Conservation (phyloP, 2,329 filamentous ascomycete species). For the Pseudocercospora vitis region DNA sequence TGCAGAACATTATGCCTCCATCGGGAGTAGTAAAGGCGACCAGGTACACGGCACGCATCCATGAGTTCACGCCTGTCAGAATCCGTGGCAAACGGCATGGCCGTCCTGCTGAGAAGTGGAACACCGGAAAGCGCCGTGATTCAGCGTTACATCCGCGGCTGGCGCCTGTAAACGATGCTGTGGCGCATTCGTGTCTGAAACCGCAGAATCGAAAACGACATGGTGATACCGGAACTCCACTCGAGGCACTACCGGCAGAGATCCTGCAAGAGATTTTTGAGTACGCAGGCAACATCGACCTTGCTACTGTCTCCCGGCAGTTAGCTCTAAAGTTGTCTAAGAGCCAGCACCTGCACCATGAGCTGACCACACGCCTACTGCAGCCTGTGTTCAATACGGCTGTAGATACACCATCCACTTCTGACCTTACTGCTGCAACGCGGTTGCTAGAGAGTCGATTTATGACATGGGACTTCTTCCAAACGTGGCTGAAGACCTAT, state of each 20-base stretch:
- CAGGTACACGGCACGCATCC: conserved; percentile 8
- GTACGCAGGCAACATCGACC: conserved; percentile 33
- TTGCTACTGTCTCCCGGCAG: conserved; percentile 34
- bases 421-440: conserved; percentile 26
- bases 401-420: conserved; percentile 6
- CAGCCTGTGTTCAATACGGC: conserved; percentile 22
- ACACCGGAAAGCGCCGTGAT: conserved; percentile 27
- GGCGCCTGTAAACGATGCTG: not conserved
- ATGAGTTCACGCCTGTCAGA: conserved; percentile 33
- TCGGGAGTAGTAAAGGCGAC: too few relatives aligned
- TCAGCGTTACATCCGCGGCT: conserved; percentile 20
- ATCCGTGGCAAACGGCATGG: conserved; percentile 37
- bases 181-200: conserved; percentile 1
- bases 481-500: conserved; percentile 26
- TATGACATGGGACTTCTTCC: conserved; percentile 39
- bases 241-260: conserved; percentile 40
- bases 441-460: conserved; percentile 37
- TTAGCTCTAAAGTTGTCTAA: conserved; percentile 34
- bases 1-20: too few relatives aligned
- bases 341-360: conserved; percentile 32
- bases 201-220: conserved; percentile 23
- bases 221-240: conserved; percentile 21
- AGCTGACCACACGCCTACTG: conserved; percentile 31
- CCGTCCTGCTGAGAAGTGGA: conserved; percentile 32
- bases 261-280: conserved; percentile 39